Conservation (phyloP, 2,329 filamentous ascomycete genomes). For the Lanzia echinophila region DNA sequence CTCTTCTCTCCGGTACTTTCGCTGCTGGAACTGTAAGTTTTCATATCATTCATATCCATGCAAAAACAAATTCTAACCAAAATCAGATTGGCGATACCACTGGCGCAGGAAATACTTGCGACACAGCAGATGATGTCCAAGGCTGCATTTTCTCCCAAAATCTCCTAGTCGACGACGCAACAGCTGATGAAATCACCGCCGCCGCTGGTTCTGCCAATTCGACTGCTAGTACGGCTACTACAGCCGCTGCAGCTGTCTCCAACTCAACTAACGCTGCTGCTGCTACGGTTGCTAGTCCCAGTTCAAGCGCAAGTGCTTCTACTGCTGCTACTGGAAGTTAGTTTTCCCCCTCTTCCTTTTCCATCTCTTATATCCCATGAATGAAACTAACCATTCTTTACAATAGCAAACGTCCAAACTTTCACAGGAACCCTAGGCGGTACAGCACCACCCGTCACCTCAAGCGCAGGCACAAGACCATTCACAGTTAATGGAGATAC, state of each 20-base stretch:
- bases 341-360: constrained; percentile 3
- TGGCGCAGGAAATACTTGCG: constrained; percentile 44
- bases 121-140: constrained; percentile 38
- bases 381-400: constrained; percentile 9
- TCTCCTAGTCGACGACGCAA: constrained; percentile 48
- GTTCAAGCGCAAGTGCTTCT: background rate
- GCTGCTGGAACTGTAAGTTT: constrained; percentile 48
- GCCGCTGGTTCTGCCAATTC: constrained; percentile 34
- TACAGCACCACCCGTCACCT: constrained; percentile 40
- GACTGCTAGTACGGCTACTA: constrained; percentile 8
- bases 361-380: constrained; percentile 1
- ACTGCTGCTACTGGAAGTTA: constrained; percentile 24
- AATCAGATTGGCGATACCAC: constrained; percentile 35
- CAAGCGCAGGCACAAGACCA: constrained; percentile 44
- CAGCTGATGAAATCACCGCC: constrained; percentile 43
- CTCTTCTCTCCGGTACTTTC: constrained; percentile 56
- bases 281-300: background rate
- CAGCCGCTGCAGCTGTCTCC: background rate
- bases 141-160: constrained; percentile 50
- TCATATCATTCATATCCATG: background rate
- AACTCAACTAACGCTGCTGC: constrained; percentile 4
- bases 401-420: constrained; percentile 33
- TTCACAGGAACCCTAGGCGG: constrained; percentile 44
- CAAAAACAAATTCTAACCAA: background rate
- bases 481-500: constrained; percentile 51